Evolutionary conservation across 1,284 basidiomycete genomes (phyloP).

Genomic region (Cutaneotrichosporon cyanovorans): DNA sequence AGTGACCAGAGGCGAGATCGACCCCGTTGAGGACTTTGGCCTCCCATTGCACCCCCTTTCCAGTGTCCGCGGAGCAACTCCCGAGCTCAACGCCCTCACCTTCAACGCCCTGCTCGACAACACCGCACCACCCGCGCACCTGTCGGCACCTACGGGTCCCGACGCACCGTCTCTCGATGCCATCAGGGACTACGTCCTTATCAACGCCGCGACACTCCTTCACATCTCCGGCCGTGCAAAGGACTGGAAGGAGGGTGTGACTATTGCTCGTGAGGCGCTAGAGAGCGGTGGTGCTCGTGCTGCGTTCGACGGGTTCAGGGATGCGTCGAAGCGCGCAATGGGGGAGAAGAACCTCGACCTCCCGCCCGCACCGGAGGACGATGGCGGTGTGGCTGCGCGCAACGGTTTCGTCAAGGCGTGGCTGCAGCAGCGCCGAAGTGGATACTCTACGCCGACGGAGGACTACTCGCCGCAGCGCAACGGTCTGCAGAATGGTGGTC

Average conservation of each 20-base stretch:
- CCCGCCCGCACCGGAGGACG: constrained; percentile 33
- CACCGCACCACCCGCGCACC: constrained; percentile 32
- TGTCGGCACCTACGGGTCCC: constrained; percentile 44
- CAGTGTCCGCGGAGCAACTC: constrained; percentile 63
- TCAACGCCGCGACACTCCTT: constrained; percentile 76
- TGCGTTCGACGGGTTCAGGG: constrained; percentile 57
- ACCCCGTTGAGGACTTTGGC: constrained; percentile 58
- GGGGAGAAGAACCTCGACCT: constrained; percentile 32
- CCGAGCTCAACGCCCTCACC: constrained; percentile 57
- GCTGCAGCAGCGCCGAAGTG: constrained; percentile 22
- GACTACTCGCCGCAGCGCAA: background rate
- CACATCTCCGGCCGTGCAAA: constrained; percentile 66
- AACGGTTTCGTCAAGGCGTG: constrained; percentile 45
- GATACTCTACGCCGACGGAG: constrained; percentile 7
- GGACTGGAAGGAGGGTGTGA: constrained; percentile 65
- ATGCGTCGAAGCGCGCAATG: constrained; percentile 44
- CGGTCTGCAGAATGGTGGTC: too few relatives aligned
- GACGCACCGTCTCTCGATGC: constrained; percentile 51
- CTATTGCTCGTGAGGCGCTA: constrained; percentile 65
- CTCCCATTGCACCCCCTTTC: constrained; percentile 60
- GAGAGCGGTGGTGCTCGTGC: constrained; percentile 65
- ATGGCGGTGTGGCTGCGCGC: constrained; percentile 45
- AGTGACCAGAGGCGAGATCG: constrained; percentile 44
- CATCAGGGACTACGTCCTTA: constrained; percentile 70
- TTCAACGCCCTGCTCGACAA: constrained; percentile 49